Evolutionary conservation across 371 early-diverging fungal genomes (phyloP), one percentile per base, ranked within the genome.

Genomic region (Syncephalastrum contaminatum): DNA sequence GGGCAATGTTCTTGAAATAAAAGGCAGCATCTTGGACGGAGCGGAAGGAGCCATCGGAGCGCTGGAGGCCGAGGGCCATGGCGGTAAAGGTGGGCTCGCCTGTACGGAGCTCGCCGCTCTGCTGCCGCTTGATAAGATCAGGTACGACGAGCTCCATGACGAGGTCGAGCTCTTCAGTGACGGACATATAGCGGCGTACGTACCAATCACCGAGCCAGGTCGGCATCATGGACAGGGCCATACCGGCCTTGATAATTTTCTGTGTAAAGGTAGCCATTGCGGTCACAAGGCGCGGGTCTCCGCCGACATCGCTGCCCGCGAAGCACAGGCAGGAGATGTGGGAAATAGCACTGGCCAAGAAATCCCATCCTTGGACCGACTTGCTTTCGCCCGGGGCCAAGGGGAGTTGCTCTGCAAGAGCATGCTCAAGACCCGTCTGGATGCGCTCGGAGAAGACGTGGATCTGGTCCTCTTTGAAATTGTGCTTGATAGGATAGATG

Each of bases 381-480:
- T 41, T 52, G 15, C 49, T 51, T 44, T 73, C 70, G 0, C 71
- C 71, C 13, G 55, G 54, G 3, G 59, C 41, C 2, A 73, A 22
- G 2, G 8, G 6, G 1, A 73, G 25, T 7, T 64, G 57, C 18
- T 62, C 51, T 1, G 58, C 21, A 3, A 73, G 41, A 2, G 46
- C 45, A 7, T n/a, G 36, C 15, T 60, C 42, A 8, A 70, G 51
- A n/a, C 56, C 61, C 3, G 51, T 51, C 47, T 63, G 49, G 18
- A 73, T 68, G 10, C 74, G 68, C 4, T 61, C 62, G 3, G 70
- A 66, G 43, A 68, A 73, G 10, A 68, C 58, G 22, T 52, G 57
- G 16, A 73, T 58, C 46, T 66, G 61, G n/a, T 70, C 15, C 24
- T 63, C 57, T 30, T 66, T 70, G 36, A 70, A 70, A 36, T 73